Evolutionary conservation across 108 stramenopile species (phyloP).

Genomic region (Discostella stelligeroides): DNA sequence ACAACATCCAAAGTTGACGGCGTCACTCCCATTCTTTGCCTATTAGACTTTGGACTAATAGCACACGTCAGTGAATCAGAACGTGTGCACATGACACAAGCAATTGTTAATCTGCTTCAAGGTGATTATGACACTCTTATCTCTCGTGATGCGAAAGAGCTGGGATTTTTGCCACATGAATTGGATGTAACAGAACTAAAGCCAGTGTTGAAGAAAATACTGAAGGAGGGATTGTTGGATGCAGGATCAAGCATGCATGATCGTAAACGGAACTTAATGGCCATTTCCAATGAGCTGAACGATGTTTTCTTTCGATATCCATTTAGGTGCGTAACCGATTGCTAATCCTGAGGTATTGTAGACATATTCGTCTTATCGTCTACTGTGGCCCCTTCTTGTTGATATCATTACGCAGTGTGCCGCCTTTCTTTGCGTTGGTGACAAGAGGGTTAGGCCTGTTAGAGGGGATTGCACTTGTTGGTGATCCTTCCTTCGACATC

Average conservation of each 20-base stretch:
- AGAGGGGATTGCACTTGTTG: constrained; percentile 90
- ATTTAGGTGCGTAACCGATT: constrained; percentile 49
- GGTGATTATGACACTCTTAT: constrained; percentile 84
- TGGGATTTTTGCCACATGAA: constrained; percentile 87
- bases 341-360: not conserved
- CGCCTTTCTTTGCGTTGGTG: constrained; percentile 92
- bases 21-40: constrained; percentile 53
- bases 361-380: too few species aligned
- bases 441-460: constrained; percentile 87
- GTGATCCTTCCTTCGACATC: constrained; percentile 89
- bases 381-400: too few species aligned
- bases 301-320: constrained; percentile 89
- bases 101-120: constrained; percentile 82
- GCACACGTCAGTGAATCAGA: constrained; percentile 63
- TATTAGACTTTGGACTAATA: constrained; percentile 90
- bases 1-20: constrained; percentile 53
- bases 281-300: constrained; percentile 88
- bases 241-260: constrained; percentile 71
- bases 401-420: constrained; percentile 61
- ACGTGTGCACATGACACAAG: constrained; percentile 76
- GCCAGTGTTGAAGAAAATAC: constrained; percentile 74
- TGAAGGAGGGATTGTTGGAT: constrained; percentile 79
- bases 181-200: constrained; percentile 76
- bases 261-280: constrained; percentile 77
- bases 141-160: constrained; percentile 70